Base-by-base conservation (phyloP, 2,329 filamentous ascomycete genomes). In the Metarhizium robertsii region DNA sequence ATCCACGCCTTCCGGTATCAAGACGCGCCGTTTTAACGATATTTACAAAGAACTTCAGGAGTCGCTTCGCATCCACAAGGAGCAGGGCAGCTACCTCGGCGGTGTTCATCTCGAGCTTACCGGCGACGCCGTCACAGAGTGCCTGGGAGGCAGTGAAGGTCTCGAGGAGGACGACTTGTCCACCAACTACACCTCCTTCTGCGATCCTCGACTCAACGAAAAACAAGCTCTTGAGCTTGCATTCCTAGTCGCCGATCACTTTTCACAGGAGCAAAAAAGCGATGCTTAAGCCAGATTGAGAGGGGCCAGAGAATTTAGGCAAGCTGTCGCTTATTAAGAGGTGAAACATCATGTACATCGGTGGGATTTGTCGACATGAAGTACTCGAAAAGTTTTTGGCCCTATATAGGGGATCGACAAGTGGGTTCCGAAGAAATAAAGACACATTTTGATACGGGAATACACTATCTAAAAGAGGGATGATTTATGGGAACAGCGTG, bases 151-250 rank as follows among this genome's bases (percentile, higher is more conserved):
- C 20, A 92, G 90, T 60, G 90, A 90, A 67, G 89, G 87, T 0
- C 74, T 97, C 57, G 88, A 82, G 40, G 94, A 97, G 70, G 88
- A 94, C 59, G 92, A 96, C 66, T 69, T 99, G 64, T 87, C 87
- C 2, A 81, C 90, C 61, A 92, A 96, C 65, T 99, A 99, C 72
- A 95, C 91, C 5, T 95, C 88, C 42, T 97, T 92, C 76, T 99
- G 94, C 70, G 94, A 99, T 69, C 94, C 94, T 5, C 76, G 94
- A 29, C 75, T 99, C 62, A 99, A 99, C 67, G 94, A 97, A 79
- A 96, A 97, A 75, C 94, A 99, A 76, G 92, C 94, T 1, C 79
- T 99, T 14, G 94, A 99, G 75, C 72, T 97, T 69, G 92, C 94
- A 0, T 99, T 99, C 70, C 73, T 97, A 65, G 86, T 99, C 50